These are phyloP conservation scores for Ceratocystis lukuohia DNA, from an alignment of 2,329 filamentous ascomycete genomes.

Conservation along the genomic window DNA sequence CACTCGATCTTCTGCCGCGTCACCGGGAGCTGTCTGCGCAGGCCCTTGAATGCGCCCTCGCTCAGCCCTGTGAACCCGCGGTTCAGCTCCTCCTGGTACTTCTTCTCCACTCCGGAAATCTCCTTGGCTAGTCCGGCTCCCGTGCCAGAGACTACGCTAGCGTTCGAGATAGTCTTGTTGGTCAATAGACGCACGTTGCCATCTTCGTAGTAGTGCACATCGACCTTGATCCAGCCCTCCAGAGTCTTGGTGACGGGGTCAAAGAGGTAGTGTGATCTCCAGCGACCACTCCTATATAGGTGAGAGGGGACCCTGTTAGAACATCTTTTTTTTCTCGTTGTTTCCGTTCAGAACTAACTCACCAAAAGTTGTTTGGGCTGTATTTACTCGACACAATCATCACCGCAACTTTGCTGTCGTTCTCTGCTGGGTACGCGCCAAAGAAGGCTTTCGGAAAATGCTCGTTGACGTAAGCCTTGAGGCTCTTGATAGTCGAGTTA, in stretches of 20 bases:
- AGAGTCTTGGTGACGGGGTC: conserved; percentile 54
- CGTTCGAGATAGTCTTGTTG: conserved; percentile 55
- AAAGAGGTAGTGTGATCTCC: conserved; percentile 78
- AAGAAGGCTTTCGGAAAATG: conserved; percentile 75
- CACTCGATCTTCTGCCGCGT: conserved; percentile 98
- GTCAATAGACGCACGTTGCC: conserved; percentile 90
- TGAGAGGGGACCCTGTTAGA: background rate
- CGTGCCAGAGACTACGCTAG: conserved; percentile 46
- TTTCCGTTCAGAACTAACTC: conserved; percentile 22
- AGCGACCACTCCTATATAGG: conserved; percentile 70
- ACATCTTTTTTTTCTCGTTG: background rate
- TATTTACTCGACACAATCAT: conserved; percentile 92
- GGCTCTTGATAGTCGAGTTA: conserved; percentile 68
- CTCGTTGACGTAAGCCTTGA: conserved; percentile 65
- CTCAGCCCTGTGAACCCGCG: conserved; percentile 75
- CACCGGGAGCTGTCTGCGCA: conserved; percentile 85
- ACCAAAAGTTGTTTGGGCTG: conserved; percentile 97
- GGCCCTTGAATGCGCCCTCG: conserved; percentile 86
- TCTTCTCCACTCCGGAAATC: conserved; percentile 69
- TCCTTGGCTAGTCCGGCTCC: conserved; percentile 61
- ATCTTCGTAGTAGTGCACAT: conserved; percentile 99
- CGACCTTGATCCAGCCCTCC: conserved; percentile 73
- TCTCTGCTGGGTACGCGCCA: conserved; percentile 68
- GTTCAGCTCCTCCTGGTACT: conserved; percentile 94
- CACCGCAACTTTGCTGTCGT: conserved; percentile 63